Conservation (phyloP, 495 filamentous ascomycete species). For the Usnea hakonensis region DNA sequence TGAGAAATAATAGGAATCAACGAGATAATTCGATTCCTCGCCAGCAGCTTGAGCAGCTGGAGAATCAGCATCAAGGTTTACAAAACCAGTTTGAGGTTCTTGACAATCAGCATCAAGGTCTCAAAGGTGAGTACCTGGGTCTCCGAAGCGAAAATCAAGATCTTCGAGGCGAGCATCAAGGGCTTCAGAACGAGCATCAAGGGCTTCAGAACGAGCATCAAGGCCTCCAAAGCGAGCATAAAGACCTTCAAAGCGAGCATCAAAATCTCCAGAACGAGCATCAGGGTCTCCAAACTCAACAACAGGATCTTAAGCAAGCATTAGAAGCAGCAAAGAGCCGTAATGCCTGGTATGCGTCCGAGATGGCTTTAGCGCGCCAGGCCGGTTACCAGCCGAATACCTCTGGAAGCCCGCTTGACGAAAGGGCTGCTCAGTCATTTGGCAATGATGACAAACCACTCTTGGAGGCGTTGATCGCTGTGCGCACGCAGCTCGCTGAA, state of each 20-base stretch:
- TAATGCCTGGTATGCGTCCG: conserved; percentile 96
- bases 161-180: conserved; percentile 4
- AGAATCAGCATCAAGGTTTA: conserved; percentile 21
- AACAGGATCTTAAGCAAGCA: conserved; percentile 59
- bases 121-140: conserved; percentile 11
- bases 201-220: conserved; percentile 11
- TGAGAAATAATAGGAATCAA: conserved; percentile 7
- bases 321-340: conserved; percentile 72
- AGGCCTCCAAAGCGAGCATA: conserved; percentile 7
- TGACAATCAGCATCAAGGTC: conserved; percentile 17
- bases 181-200: conserved; percentile 8
- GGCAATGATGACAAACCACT: conserved; percentile 85
- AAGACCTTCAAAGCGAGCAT: conserved; percentile 19
- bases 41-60: conserved; percentile 22
- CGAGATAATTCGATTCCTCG: conserved; percentile 8
- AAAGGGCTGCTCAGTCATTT: conserved; percentile 65
- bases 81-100: conserved; percentile 21
- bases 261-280: conserved; percentile 22
- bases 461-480: conserved; percentile 84
- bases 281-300: conserved; percentile 12
- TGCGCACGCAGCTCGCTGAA: conserved; percentile 74
- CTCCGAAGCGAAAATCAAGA: conserved; percentile 1
- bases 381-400: conserved; percentile 73
- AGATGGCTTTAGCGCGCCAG: conserved; percentile 81
- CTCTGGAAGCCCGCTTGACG: conserved; percentile 69